Base-by-base conservation (phyloP, 176 grass and related monocot species). In the Dendrocalamus sinicus region DNA sequence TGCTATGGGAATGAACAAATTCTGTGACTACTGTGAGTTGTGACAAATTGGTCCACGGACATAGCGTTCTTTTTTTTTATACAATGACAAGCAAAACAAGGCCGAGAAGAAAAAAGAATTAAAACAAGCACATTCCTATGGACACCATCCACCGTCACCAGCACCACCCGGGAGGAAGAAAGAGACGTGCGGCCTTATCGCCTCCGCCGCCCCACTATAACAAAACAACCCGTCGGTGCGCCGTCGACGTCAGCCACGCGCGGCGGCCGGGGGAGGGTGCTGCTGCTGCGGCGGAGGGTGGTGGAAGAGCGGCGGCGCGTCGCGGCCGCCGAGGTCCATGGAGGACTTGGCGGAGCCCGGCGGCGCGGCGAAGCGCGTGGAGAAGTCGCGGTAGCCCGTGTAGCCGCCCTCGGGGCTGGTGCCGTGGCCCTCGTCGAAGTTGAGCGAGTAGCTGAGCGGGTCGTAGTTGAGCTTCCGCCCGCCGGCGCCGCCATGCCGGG, bases 401-500 rank as follows among this genome's bases (percentile, higher is more conserved):
- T 76, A 72, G 46, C 78, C 83, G 16, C 78, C 88, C 17, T 91
- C 88, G 12, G 90, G 90, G 86, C 62, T 88, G 40, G 14, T 67
- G 58, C 22, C 86, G 82, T 92, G 89, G 30, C 96, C 96, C 70
- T 98, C 93, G 67, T 98, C 93, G 80, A 98, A 98, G 85, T 98
- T 98, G 90, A 98, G 91, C n/a, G 96, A 83, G 81, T 98, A 98
- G 93, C 91, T 94, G 60, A 94, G 85, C 51, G 91, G 88, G 76
- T 95, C 91, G 81, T 98, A 98, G 82, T 92, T 89, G 44, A 95
- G 91, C 72, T 87, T 92, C 48, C 72, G n/a, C 5, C 58, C 69
- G 4, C 82, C 66, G 7, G 22, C 28, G 0, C 19, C 47, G 8
- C 4, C 50, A 35, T 60, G 81, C 6, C 85, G 70, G 35, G 52